Conservation (phyloP, 225 moss, liverwort and hornwort genomes). For the Sphagnum contortum region DNA sequence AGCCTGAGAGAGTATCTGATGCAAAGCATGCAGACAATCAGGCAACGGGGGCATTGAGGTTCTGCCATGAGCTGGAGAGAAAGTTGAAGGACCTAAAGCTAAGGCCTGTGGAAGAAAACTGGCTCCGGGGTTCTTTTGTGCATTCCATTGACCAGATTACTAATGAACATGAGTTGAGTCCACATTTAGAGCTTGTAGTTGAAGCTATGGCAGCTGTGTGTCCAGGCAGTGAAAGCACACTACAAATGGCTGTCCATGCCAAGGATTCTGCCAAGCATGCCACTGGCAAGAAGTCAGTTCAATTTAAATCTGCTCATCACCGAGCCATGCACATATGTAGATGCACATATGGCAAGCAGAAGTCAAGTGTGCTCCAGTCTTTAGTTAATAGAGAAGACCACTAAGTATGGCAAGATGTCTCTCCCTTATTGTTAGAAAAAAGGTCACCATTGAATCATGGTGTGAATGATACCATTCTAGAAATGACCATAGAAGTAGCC, state of each 20-base stretch:
- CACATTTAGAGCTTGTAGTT: conserved; percentile 44
- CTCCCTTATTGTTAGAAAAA: not conserved
- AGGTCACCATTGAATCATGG: no score
- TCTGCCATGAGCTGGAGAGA: conserved; percentile 33
- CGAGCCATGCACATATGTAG: conserved; percentile 62
- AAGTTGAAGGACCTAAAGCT: conserved; percentile 48
- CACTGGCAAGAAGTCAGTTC: conserved; percentile 60
- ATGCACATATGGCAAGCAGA: conserved; percentile 83
- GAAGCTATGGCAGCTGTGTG: conserved; percentile 59
- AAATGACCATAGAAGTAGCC: no score
- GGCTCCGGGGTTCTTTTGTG: conserved; percentile 74
- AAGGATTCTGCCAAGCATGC: conserved; percentile 42
- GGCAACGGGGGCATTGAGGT: conserved; percentile 24
- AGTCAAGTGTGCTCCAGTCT: conserved; percentile 54
- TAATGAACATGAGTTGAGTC: conserved; percentile 42
- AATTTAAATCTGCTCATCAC: conserved; percentile 54
- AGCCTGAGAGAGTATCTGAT: conserved; percentile 27
- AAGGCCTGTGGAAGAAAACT: conserved; percentile 39
- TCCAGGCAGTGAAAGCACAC: conserved; percentile 56
- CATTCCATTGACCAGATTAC: conserved; percentile 57
- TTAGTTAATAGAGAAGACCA: conserved; percentile 53
- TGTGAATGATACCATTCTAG: no score
- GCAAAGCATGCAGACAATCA: conserved; percentile 28
- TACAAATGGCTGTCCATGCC: conserved; percentile 65
- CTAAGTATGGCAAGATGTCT: conserved; percentile 12